phyloP scores from a whole-genome alignment of 257 asterid genomes.

The Euphrasia confusa region DNA sequence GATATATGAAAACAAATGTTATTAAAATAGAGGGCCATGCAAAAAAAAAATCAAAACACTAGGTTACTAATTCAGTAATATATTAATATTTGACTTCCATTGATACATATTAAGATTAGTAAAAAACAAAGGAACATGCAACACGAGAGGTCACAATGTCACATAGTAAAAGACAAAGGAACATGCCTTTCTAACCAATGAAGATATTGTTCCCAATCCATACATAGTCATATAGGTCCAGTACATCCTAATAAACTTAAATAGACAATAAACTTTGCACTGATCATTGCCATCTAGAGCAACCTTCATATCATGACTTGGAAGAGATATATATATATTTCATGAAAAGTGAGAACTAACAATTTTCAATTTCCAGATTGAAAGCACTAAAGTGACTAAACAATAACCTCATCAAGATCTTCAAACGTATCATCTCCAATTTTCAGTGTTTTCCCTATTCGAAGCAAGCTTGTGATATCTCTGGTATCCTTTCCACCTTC shows the following conservation, averaged over 20 bases:
- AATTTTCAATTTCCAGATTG: neutral
- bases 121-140: no score
- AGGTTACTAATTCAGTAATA: neutral
- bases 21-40: neutral
- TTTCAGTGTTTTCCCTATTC: slow-evolving; percentile 85
- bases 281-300: slow-evolving; percentile 2
- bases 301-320: neutral
- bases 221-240: no score
- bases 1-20: no score
- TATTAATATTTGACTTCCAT: no score
- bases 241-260: neutral
- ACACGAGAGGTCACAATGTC: no score
- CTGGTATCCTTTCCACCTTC: slow-evolving; percentile 94
- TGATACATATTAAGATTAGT: neutral
- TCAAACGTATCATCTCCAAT: slow-evolving; percentile 95
- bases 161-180: no score
- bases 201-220: no score
- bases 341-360: neutral
- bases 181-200: no score
- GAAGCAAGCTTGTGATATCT: slow-evolving; percentile 90
- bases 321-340: neutral
- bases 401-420: slow-evolving; percentile 89
- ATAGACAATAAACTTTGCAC: neutral
- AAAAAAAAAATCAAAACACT: neutral
- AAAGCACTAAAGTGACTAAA: slow-evolving; percentile 17